Base-by-base conservation (phyloP, 164 flowering plant species). In the Nymphaea colorata region DNA sequence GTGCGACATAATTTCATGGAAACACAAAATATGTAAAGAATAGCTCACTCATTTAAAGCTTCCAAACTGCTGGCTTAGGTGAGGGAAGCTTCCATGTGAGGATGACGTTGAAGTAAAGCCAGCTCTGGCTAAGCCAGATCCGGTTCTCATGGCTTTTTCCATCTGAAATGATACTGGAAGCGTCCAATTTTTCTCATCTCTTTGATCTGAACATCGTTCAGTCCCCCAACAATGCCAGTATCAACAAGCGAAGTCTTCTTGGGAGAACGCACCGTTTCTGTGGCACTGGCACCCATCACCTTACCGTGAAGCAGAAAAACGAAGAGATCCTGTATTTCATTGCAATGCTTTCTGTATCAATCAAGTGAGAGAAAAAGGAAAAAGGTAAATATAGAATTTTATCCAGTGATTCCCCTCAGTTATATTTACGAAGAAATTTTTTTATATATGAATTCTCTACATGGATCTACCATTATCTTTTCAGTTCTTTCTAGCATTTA, bases 111-210 rank as follows among this genome's bases (percentile, higher is more conserved):
- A 71, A 43, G 79, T 41, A 67, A 79, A 78, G 11, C 91, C 87
- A 3, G 95, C 74, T 66, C 60, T 81, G 71, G 86, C 86, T 51
- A 82, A 77, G 66, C 89, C 91, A 12, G 89, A 79, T 1, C 95
- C 96, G 2, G 68, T 41, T 41, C 94, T 96, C 98, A 91, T 91
- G 44, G 94, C 88, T 75, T 77, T 74, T 5, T 96, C 98, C 93
- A 84, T 90, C 82, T 79, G 80, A 62, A 65, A 70, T 5, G 89
- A 68, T 25, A 1, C 0, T 25, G 65, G 93, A 57, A 12, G 79
- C 71, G 17, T 77, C 36, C 80, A 10, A 17, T 61, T 6, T 5
- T 41, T 90, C 73, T 84, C 89, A 41, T 80, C 90, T 66, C 79
- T 85, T 70, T 87, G 93, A 62, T 83, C 95, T 15, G 80, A 68